Base-by-base conservation (phyloP, 2,329 filamentous ascomycete species). In the Pseudogymnoascus sp. region DNA sequence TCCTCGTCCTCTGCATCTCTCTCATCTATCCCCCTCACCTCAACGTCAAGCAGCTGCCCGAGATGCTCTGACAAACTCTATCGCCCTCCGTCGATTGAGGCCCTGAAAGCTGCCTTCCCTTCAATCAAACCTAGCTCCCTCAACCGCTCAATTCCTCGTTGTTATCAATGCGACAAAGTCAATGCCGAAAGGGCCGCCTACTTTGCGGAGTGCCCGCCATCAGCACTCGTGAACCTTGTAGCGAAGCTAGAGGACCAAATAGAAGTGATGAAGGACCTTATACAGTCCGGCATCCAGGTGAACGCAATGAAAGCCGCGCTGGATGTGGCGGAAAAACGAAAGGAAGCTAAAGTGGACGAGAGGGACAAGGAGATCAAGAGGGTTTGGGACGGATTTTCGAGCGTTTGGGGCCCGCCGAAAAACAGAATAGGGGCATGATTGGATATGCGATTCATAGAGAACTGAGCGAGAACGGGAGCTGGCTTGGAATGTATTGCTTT, bases 61-160 rank as follows among this genome's bases (percentile, higher is more conserved):
- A 53, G 47, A 53, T 53, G 47, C 28, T 53, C 47, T 9, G 47
- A 53, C 15, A 35, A 33, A 33, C 47, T 53, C n/a, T 53, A 53
- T 35, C 11, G 20, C 9, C 47, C 47, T 20, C 47, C 47, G 15
- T 20, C 47, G 14, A 33, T 33, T 28, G 47, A 53, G 25, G 30
- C 28, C 15, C 15, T 53, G 6, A 18, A 53, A 33, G 18, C 15
- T 18, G 47, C 18, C 5, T 12, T 53, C 8, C 47, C 47, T 33
- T 35, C 28, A 4, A 9, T 53, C 9, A 4, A 12, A 14, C 47
- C 28, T n/a, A 53, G n/a, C 18, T 9, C 47, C 6, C n/a, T 53
- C 18, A 33, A 53, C 47, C 47, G 47, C 47, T 53, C 47, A 53
- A 33, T 30, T n/a, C 15, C 47, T 20, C 47, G 47, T 35, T 53